Base-by-base conservation (phyloP, 768 basidiomycete species). In the Rhizopogon vinicolor region DNA sequence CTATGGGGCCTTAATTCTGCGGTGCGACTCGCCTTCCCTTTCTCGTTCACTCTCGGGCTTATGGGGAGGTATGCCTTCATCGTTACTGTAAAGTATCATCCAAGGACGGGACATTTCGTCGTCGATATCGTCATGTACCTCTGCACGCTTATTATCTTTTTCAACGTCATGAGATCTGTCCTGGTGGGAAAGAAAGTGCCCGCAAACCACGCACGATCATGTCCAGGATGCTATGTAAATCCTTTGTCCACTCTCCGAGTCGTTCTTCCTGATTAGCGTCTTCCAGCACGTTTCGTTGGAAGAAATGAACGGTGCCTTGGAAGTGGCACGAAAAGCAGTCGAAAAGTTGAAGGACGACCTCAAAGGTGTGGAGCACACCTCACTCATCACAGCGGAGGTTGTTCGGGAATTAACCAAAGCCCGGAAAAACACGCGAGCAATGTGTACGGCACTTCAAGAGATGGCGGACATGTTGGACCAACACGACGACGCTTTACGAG, bases 381-480 rank as follows among this genome's bases (percentile, higher is more conserved):
- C 46, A 4, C 33, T 7, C 14, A 5, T 22, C 14, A 37, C 48
- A 25, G 14, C 22, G 1, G 35, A 49, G 48, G 19, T 19, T 5
- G 16, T 49, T 8, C 22, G 4, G n/a, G 25, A 43, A 35, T 35
- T 56, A 13, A 19, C 13, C 29, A 37, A 55, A 12, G 33, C 14
- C 8, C 22, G 45, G 18, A 29, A 29, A 29, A 28, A 54, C 25
- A 19, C 40, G 28, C 41, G 8, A 18, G 31, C 13, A 58, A 56
- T 42, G 4, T 31, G 74, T 50, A 14, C 65, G 50, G 3, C 75
- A 77, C 41, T 73, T 71, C 60, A 68, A 71, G 67, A 79, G 78
- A 14, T 63, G 41, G 35, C 14, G 8, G 48, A 49, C 8, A 37
- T 49, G 8, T 37, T 49, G 14, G 19, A 49, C 4, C 33, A 37